Evolutionary conservation across 2,329 filamentous ascomycete species (phyloP), one percentile per base, ranked within the genome.

Genomic region (Pochonia chlamydosporia): DNA sequence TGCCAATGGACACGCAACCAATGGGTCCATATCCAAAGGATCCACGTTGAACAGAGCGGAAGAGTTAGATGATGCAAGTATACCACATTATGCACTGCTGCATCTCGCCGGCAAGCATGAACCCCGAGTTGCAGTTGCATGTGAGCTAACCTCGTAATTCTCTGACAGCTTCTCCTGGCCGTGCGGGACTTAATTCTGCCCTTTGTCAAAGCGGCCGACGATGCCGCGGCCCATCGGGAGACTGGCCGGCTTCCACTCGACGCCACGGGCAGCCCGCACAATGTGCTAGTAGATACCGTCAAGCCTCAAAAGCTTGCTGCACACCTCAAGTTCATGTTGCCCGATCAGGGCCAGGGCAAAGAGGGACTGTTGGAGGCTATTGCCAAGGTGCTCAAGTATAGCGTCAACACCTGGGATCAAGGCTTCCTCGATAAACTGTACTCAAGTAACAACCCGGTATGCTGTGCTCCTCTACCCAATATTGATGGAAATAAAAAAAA

Each of bases 321-420:
- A 39, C 71, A 79, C 43, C 69, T 85, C 51, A 68, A 75, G 10
- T 70, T 88, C 35, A 67, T 77, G 6, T 69, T 89, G 5, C 82
- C 85, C 0, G 68, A 65, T 3, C 63, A 74, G 33, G 83, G 79
- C 7, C 71, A 70, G 52, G 85, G 84, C 1, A 86, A 86, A 56
- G 79, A 87, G 37, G 92, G 91, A 0, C 70, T 96, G 26, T 70
- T 96, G 24, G 75, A 81, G 28, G 80, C 81, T 3, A 76, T 95
- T 40, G 72, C 82, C 54, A 78, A 82, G 50, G 75, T 96, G 18
- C 74, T 97, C 36, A 76, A 80, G 53, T 90, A 95, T 66, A 93
- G 87, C 60, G 92, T 97, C 61, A 99, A 99, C 69, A 96, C 92
- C n/a, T 97, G 91, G 88, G 87, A 95, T 60, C 91, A 96, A 67